Conservation (phyloP, 2,329 filamentous ascomycete species). For the Chaetomiaceae sp. region DNA sequence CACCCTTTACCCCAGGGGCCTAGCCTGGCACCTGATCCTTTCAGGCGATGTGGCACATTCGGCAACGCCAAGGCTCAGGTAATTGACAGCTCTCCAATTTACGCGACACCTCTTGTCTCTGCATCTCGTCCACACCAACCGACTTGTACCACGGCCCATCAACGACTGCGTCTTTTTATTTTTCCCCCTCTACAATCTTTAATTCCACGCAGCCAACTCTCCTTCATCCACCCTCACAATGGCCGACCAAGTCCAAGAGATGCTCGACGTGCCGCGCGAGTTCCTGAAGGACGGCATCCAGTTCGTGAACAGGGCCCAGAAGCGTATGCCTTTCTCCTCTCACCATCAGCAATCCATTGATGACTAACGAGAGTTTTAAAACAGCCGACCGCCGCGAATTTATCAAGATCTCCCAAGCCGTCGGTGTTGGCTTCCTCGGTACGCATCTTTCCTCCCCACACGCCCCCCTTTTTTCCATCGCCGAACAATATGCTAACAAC, state of each 20-base stretch:
- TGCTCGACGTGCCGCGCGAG: slow-evolving; percentile 65
- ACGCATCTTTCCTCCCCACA: slow-evolving; percentile 2
- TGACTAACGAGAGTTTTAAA: background rate
- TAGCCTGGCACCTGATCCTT: slow-evolving; percentile 11
- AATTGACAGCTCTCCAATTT: slow-evolving; percentile 25
- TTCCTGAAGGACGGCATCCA: slow-evolving; percentile 61
- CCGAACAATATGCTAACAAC: slow-evolving; percentile 2
- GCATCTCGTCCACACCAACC: background rate
- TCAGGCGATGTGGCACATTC: slow-evolving; percentile 30
- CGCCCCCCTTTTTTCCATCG: background rate
- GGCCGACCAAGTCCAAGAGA: slow-evolving; percentile 66
- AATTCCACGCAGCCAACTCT: background rate
- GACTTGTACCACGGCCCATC: background rate
- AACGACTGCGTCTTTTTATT: background rate
- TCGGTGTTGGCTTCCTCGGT: slow-evolving; percentile 62
- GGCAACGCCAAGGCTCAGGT: slow-evolving; percentile 17
- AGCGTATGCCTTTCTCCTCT: slow-evolving; percentile 43
- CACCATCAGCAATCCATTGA: background rate
- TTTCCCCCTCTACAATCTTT: background rate
- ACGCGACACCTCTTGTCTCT: slow-evolving; percentile 16
- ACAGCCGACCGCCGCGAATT: slow-evolving; percentile 41
- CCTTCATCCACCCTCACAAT: slow-evolving; percentile 37
- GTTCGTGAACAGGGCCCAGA: slow-evolving; percentile 60
- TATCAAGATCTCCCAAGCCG: slow-evolving; percentile 51
- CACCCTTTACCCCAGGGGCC: background rate